phyloP scores from a whole-genome alignment of 139 green algal genomes.

The Mychonastes homosphaera region DNA sequence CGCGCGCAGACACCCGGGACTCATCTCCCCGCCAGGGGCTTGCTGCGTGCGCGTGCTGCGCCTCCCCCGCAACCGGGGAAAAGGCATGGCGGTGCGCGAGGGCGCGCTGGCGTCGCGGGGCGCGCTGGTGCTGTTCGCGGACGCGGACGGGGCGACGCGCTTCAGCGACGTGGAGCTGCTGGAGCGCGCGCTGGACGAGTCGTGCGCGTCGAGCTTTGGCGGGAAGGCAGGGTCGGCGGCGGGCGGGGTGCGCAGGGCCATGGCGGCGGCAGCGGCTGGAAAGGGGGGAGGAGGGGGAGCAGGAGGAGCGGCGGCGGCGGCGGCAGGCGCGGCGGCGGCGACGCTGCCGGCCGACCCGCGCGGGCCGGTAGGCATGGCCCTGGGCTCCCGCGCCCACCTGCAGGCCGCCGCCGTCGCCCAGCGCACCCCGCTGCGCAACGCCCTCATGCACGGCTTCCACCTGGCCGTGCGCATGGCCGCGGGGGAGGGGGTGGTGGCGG shows the following conservation, averaged over 20 bases:
- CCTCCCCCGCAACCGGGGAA: slow-evolving; percentile 70
- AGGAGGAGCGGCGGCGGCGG: slow-evolving; percentile 2
- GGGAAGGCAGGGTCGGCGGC: neutral
- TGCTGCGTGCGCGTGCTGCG: slow-evolving; percentile 61
- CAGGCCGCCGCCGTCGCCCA: slow-evolving; percentile 43
- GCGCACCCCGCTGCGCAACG: slow-evolving; percentile 57
- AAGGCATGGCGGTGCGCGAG: slow-evolving; percentile 58
- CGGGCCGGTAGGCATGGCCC: slow-evolving; percentile 29
- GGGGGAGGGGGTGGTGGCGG: slow-evolving; percentile 32
- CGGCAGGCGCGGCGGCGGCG: neutral
- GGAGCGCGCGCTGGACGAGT: slow-evolving; percentile 43
- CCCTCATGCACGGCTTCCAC: slow-evolving; percentile 88
- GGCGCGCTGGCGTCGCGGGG: slow-evolving; percentile 64
- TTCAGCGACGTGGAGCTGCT: slow-evolving; percentile 77
- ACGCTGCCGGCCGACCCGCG: neutral
- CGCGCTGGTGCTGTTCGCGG: slow-evolving; percentile 74
- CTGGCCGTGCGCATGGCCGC: slow-evolving; percentile 69
- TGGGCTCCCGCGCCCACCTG: slow-evolving; percentile 64
- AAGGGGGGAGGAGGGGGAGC: neutral
- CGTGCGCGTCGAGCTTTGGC: neutral
- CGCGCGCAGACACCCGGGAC: too few relatives aligned
- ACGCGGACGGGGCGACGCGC: slow-evolving; percentile 73
- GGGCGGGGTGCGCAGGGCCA: too few relatives aligned
- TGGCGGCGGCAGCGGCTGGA: too few relatives aligned
- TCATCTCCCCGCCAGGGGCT: neutral